Percentiles rank a stretch among this genome's conserved stretches.
Conservation (phyloP, 768 basidiomycete species). For the Strobilomyces confusus region DNA sequence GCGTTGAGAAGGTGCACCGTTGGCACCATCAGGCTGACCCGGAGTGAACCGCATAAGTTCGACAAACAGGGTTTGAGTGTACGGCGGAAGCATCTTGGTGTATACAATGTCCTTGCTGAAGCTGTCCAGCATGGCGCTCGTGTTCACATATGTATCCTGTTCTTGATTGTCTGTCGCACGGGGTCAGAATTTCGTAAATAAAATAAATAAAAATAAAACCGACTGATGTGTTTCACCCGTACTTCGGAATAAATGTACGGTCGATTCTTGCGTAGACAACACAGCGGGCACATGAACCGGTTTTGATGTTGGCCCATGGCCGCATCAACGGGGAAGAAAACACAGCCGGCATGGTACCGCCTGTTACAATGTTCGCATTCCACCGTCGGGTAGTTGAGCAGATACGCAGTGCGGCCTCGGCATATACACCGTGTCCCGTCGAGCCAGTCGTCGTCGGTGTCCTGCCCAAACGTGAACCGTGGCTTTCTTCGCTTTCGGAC, state of each 20-base stretch:
- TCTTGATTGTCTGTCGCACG: constrained; percentile 40
- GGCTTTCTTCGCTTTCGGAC: constrained; percentile 57
- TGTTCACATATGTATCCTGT: constrained; percentile 63
- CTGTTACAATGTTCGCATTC: constrained; percentile 64
- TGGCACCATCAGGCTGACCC: constrained; percentile 29
- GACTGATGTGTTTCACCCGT: constrained; percentile 62
- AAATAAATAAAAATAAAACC: constrained; percentile 21
- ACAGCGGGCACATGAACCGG: constrained; percentile 71
- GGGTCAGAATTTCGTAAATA: neutral
- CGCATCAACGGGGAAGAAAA: constrained; percentile 59
- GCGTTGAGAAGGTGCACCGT: constrained; percentile 16
- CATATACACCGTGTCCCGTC: constrained; percentile 82
- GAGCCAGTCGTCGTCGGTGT: constrained; percentile 65
- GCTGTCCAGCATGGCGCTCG: constrained; percentile 67
- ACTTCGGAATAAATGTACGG: constrained; percentile 73
- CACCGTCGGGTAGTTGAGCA: constrained; percentile 58
- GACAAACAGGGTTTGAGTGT: constrained; percentile 65
- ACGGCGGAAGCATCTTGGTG: constrained; percentile 61
- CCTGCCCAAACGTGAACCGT: constrained; percentile 71
- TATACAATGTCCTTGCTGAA: constrained; percentile 71
- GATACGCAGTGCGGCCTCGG: constrained; percentile 59
- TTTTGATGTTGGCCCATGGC: constrained; percentile 29
- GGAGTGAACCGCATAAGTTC: constrained; percentile 54
- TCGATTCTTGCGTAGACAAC: constrained; percentile 70
- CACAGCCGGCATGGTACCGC: constrained; percentile 70